These are phyloP conservation scores for Purshia tridentata DNA, from an alignment of 306 rosid genomes.

Conservation along the genomic window DNA sequence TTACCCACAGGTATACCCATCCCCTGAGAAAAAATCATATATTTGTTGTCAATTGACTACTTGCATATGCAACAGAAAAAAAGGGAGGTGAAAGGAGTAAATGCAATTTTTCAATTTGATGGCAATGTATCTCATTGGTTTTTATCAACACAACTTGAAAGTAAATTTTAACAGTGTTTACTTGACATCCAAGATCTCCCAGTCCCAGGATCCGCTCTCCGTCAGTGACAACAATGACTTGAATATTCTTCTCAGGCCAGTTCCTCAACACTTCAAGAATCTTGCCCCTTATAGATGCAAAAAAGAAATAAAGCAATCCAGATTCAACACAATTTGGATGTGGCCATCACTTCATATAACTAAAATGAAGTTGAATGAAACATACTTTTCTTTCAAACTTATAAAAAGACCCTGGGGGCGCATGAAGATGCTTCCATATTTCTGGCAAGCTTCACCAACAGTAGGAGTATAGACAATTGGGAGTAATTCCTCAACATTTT, in stretches of 20 bases:
- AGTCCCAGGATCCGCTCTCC: constrained; percentile 95
- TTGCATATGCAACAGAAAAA: too few relatives aligned
- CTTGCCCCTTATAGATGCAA: constrained; percentile 58
- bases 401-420: constrained; percentile 89
- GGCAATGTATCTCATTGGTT: neutral
- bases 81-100: neutral
- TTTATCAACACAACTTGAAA: neutral
- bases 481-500: constrained; percentile 90
- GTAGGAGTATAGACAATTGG: constrained; percentile 97
- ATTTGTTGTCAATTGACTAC: constrained; percentile 11
- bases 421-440: constrained; percentile 83
- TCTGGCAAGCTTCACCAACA: constrained; percentile 98
- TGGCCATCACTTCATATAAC: constrained; percentile 8
- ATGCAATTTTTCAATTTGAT: neutral
- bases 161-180: constrained; percentile 29
- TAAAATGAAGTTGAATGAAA: constrained; percentile 7
- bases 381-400: constrained; percentile 95
- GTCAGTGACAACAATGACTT: constrained; percentile 96
- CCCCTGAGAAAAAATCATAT: constrained; percentile 55
- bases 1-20: constrained; percentile 99
- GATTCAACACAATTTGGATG: constrained; percentile 26
- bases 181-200: constrained; percentile 98
- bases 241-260: constrained; percentile 96
- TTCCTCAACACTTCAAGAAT: constrained; percentile 89
- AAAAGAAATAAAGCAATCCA: constrained; percentile 19